phyloP scores from a whole-genome alignment of 805 yeast species.

The Hanseniaspora guilliermondii region DNA sequence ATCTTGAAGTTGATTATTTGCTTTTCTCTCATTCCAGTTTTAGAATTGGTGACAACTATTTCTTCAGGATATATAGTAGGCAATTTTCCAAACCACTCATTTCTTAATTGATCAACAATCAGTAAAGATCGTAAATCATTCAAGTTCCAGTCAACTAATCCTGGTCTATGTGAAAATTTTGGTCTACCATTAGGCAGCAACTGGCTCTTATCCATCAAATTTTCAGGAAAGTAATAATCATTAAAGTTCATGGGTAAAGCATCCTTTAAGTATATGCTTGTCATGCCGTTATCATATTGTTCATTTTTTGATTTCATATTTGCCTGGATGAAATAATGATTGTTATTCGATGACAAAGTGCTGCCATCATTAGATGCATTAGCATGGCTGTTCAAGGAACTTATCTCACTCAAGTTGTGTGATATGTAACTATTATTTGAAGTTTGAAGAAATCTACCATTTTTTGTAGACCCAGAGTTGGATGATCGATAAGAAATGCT shows the following conservation, averaged over 20 bases:
- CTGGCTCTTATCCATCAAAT: conserved; percentile 29
- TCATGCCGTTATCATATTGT: background rate
- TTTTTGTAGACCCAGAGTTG: background rate
- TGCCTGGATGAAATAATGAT: conserved; percentile 11
- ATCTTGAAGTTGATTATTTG: conserved; percentile 32
- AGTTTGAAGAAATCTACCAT: conserved; percentile 2
- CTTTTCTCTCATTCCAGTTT: conserved; percentile 16
- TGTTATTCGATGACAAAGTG: background rate
- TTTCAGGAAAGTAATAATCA: conserved; percentile 49
- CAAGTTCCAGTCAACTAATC: conserved; percentile 52
- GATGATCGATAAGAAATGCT: background rate
- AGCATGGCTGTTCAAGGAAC: conserved; percentile 4
- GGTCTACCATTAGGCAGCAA: conserved; percentile 48
- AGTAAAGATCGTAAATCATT: conserved; percentile 57
- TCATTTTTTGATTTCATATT: background rate
- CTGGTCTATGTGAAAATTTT: conserved; percentile 45
- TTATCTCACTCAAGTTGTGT: conserved; percentile 9
- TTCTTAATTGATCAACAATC: conserved; percentile 37
- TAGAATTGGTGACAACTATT: conserved; percentile 4
- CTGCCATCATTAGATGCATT: background rate
- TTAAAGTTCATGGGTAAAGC: conserved; percentile 41
- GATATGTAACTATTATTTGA: conserved; percentile 9
- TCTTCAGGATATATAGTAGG: conserved; percentile 27
- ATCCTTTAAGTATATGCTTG: conserved; percentile 31
- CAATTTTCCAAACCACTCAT: conserved; percentile 44